A percentile compares a stretch with the other conserved stretches of the same genome.
These are phyloP conservation scores for Eimeria praecox DNA, from an alignment of 169 alveolate genomes.

Conservation along the genomic window DNA sequence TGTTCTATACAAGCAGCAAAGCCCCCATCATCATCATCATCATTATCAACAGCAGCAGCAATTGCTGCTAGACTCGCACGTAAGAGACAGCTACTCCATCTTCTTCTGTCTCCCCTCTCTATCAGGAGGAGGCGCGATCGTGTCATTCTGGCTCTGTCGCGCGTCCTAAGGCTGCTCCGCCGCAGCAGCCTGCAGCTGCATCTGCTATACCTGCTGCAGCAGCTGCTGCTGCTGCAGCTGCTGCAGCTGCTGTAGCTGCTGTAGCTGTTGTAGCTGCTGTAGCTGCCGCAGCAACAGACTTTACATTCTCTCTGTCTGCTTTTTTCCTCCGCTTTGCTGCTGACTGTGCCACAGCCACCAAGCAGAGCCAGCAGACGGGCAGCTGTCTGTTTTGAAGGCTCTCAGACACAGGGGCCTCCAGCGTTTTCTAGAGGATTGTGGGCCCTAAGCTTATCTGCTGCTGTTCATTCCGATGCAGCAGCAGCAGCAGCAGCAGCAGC, in stretches of 20 bases:
- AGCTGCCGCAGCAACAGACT: background rate
- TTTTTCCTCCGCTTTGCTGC: background rate
- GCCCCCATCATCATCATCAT: background rate
- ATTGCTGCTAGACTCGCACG: background rate
- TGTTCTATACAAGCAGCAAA: background rate
- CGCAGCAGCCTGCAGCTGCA: background rate
- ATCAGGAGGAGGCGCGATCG: background rate
- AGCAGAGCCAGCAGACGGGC: background rate
- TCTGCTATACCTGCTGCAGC: background rate
- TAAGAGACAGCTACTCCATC: background rate
- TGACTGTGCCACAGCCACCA: background rate
- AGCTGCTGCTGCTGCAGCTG: background rate
- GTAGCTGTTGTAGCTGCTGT: background rate
- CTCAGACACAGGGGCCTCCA: background rate
- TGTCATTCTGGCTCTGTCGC: background rate
- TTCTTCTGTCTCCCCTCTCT: background rate
- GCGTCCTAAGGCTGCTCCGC: no score
- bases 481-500: constrained; percentile 25
- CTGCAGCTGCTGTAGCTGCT: background rate
- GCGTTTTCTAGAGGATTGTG: background rate
- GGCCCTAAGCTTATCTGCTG: background rate
- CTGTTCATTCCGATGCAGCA: background rate
- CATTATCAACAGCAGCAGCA: constrained; percentile 8
- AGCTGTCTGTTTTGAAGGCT: background rate
- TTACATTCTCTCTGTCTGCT: background rate